These are phyloP conservation scores for Echria macrotheca DNA, from an alignment of 495 filamentous ascomycete species.

Conservation along the genomic window DNA sequence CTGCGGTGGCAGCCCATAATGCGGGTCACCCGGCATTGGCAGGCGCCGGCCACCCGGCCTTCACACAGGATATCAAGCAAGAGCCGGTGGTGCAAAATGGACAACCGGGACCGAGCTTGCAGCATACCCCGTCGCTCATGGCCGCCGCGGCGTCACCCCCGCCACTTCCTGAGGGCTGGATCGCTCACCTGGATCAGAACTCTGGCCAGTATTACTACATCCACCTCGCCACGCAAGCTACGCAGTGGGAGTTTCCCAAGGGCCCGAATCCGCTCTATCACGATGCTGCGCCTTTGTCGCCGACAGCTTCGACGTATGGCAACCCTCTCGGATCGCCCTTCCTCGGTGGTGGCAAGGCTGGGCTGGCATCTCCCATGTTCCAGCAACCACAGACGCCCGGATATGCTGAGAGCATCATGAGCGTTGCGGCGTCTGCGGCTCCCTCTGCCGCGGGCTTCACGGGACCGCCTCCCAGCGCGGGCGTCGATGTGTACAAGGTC, in stretches of 20 bases:
- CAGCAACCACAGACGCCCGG: conserved; percentile 61
- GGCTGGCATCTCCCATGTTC: conserved; percentile 70
- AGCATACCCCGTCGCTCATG: conserved; percentile 43
- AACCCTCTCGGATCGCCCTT: conserved; percentile 71
- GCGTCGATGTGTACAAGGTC: conserved; percentile 88
- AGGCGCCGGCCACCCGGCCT: conserved; percentile 43
- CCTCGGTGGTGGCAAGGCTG: conserved; percentile 64
- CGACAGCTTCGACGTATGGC: conserved; percentile 70
- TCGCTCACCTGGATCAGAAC: conserved; percentile 89
- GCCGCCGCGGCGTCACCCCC: conserved; percentile 76
- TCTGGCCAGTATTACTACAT: conserved; percentile 99
- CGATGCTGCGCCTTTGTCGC: conserved; percentile 71
- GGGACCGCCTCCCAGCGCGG: conserved; percentile 78
- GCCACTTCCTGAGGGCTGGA: conserved; percentile 95
- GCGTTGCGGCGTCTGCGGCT: conserved; percentile 62
- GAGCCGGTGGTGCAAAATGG: conserved; percentile 34
- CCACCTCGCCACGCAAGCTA: conserved; percentile 89
- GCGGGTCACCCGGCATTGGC: conserved; percentile 78
- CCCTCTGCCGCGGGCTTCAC: conserved; percentile 66
- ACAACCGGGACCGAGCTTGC: conserved; percentile 39
- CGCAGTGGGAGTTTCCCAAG: conserved; percentile 98
- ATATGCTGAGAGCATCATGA: conserved; percentile 70
- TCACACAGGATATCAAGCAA: conserved; percentile 45
- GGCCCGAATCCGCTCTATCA: conserved; percentile 79
- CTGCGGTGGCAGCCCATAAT: conserved; percentile 39